These are phyloP conservation scores for Abrus pulchellus DNA, from an alignment of 306 rosid genomes.

Conservation along the genomic window DNA sequence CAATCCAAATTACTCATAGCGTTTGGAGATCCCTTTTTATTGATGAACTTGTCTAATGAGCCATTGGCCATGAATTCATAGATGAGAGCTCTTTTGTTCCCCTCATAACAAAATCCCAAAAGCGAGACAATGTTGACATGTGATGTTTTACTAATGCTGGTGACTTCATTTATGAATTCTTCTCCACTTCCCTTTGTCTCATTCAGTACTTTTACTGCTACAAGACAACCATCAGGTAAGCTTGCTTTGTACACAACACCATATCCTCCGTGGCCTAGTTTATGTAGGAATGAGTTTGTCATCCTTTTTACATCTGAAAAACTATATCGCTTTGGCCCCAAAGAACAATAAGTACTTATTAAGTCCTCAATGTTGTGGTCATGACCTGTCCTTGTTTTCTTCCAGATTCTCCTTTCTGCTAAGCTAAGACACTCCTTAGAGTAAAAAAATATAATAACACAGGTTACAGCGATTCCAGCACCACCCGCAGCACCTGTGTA, in stretches of 20 bases:
- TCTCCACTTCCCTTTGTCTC: constrained; percentile 49
- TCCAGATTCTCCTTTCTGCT: not conserved
- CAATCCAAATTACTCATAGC: constrained; percentile 37
- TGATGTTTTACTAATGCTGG: constrained; percentile 55
- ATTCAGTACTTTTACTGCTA: not conserved
- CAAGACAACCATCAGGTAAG: too few species aligned
- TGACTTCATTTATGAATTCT: constrained; percentile 62
- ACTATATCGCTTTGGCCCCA: constrained; percentile 40
- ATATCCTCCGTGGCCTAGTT: not conserved
- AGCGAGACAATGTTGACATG: constrained; percentile 58
- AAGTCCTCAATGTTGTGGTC: constrained; percentile 11
- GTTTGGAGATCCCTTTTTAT: not conserved
- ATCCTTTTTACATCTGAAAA: constrained; percentile 43
- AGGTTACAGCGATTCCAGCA: not conserved
- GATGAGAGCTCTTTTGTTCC: constrained; percentile 52
- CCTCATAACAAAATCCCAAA: constrained; percentile 53
- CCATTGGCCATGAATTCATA: constrained; percentile 62
- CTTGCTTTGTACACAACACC: too few species aligned
- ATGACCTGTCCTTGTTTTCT: not conserved
- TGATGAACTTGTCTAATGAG: constrained; percentile 55
- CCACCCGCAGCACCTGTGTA: not conserved
- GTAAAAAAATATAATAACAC: not conserved
- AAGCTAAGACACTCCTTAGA: not conserved
- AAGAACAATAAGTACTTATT: not conserved
- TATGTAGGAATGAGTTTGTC: constrained; percentile 46